Base-by-base conservation (phyloP, 176 grass and related monocot species). In the Eleusine coracana region DNA sequence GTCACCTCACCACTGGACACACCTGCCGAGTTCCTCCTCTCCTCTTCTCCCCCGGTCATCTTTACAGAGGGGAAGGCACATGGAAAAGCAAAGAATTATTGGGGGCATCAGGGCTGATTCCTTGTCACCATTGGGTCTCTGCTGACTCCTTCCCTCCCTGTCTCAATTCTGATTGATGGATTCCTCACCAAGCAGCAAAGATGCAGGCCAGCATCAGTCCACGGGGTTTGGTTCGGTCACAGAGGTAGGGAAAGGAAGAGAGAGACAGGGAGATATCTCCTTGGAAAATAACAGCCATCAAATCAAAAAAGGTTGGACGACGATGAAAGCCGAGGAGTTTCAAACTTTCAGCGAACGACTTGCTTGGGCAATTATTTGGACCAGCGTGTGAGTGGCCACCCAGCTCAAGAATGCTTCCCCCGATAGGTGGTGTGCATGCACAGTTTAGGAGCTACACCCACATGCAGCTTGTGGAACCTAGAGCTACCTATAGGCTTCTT, bases 61-160 rank as follows among this genome's bases (percentile, higher is more conserved):
- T 95, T 95, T 98, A 93, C 90, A 95, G 92, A 89, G 71, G 70
- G 84, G 88, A 97, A 67, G 68, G 79, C 95, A 98, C 92, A 93
- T 91, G 88, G 63, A 63, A 88, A 87, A 70, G 85, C 74, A 10
- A 21, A 61, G 66, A 82, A 90, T 92, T 83, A 90, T 90, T 86
- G 64, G 44, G 55, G 76, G 74, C 83, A 81, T 81, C 85, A 82
- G 29, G 78, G 29, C 54, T 80, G 74, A 75, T 64, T 76, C 75
- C 70, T 73, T 51, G 62, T 70, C 80, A 38, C 78, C 82, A 81
- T 73, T 70, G 76, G 46, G 73, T 58, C 28, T 89, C 87, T 88
- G 81, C 87, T 80, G 87, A 74, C 81, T 73, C 56, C 66, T 46
- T 67, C 66, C 66, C 58, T 5, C 11, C 21, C 36, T 17, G 62